Conservation (phyloP, 306 rosid species). For the Malus domestica region ASM211411v1 NC_041804.1:12683001-12683500, state of each 20-base stretch:
- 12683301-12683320: slow-evolving; percentile 55
- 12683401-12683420: slow-evolving; percentile 21
- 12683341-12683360: slow-evolving; percentile 61
- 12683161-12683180: slow-evolving; percentile 57
- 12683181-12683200: slow-evolving; percentile 49
- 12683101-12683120: slow-evolving; percentile 33
- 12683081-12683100: slow-evolving; percentile 38
- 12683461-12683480: not conserved
- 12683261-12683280: slow-evolving; percentile 29
- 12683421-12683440: slow-evolving; percentile 5
- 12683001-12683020: slow-evolving; percentile 43
- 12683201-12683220: slow-evolving; percentile 35
- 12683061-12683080: slow-evolving; percentile 14
- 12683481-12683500: not conserved
- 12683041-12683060: slow-evolving; percentile 31
- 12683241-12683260: slow-evolving; percentile 52
- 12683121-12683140: slow-evolving; percentile 44
- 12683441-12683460: not conserved
- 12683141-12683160: slow-evolving; percentile 65
- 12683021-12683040: slow-evolving; percentile 18
- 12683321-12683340: slow-evolving; percentile 78
- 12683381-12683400: slow-evolving; percentile 31
- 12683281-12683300: slow-evolving; percentile 66
- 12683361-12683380: slow-evolving; percentile 69
- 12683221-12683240: slow-evolving; percentile 53